Conservation (phyloP, 257 asterid species). For the Ocimum tenuiflorum region DNA sequence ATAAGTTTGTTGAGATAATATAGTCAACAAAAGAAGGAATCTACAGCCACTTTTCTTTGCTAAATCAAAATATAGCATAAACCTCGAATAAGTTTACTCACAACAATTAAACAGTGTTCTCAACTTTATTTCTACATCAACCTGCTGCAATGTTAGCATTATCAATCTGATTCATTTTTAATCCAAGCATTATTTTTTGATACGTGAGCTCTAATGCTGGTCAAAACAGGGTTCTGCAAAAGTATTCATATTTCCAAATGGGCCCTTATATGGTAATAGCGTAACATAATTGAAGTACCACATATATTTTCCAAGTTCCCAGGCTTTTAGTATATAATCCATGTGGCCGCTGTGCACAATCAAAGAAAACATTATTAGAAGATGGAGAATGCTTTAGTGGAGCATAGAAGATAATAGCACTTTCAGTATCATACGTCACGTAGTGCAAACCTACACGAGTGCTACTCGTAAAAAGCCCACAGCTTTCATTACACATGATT, state of each 20-base stretch:
- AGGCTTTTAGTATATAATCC: slow-evolving; percentile 32
- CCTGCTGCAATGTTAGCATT: neutral
- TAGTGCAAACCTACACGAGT: neutral
- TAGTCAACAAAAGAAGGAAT: neutral
- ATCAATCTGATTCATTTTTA: neutral
- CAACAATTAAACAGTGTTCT: neutral
- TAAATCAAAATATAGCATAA: neutral
- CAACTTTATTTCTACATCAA: neutral
- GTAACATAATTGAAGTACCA: slow-evolving; percentile 24
- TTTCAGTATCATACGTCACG: neutral
- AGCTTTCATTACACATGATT: neutral
- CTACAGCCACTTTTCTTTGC: neutral
- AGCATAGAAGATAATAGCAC: slow-evolving; percentile 7
- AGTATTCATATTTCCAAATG: neutral
- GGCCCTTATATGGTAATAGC: neutral
- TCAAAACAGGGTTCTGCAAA: neutral
- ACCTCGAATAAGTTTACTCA: neutral
- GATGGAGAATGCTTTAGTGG: slow-evolving; percentile 16
- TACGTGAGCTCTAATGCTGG: slow-evolving; percentile 12
- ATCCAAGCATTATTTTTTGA: neutral
- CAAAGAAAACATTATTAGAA: slow-evolving; percentile 22
- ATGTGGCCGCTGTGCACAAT: slow-evolving; percentile 28
- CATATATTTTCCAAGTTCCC: slow-evolving; percentile 18
- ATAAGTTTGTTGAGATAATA: neutral
- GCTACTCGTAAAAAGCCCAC: neutral